Base-by-base conservation (phyloP, 371 early-diverging fungal species). In the Batkoa obscura region DNA sequence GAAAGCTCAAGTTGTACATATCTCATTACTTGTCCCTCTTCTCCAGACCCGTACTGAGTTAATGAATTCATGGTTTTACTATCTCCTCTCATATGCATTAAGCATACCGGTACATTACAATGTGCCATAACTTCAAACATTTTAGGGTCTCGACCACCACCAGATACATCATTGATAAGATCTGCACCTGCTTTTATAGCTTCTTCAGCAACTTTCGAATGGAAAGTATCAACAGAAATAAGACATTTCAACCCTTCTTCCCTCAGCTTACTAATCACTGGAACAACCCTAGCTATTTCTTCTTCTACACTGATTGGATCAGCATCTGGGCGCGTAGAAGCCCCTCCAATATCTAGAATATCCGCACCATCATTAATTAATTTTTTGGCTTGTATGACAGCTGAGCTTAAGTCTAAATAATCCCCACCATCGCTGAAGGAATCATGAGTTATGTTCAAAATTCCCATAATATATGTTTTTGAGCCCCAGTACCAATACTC, bases 81-180 rank as follows among this genome's bases (percentile, higher is more conserved):
- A 58, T 74, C 79, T 15, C 96, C 97, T 15, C 94, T 83, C 93
- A 90, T 93, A 61, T 97, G 97, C 94, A 94, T 95, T 61, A 94
- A 64, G 54, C 88, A 83, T 1, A 86, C 78, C n/a, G 98, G 98
- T 2, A 85, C 84, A 49, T 81, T 73, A 60, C 68, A 62, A 56
- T 81, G 70, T 2, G 90, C 88, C 72, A 88, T 82, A 13, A 79
- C 74, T 2, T 67, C 60, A 36, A 85, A 68, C 92, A 95, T 94
- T 0, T 68, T 64, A 0, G 83, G 74, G 58, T 97, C 98, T 15
- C 75, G 71, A 34, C 62, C 47, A n/a, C 92, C 96, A 23, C 93
- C 96, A 1, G 86, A 81, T 30, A 97, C 86, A 64, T 97, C 96
- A 63, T 97, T 97, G 68, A 96, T 80, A 46, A 96, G 66, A 59